phyloP scores from a whole-genome alignment of 164 flowering plant genomes.

The Aristolochia fimbriata region DNA sequence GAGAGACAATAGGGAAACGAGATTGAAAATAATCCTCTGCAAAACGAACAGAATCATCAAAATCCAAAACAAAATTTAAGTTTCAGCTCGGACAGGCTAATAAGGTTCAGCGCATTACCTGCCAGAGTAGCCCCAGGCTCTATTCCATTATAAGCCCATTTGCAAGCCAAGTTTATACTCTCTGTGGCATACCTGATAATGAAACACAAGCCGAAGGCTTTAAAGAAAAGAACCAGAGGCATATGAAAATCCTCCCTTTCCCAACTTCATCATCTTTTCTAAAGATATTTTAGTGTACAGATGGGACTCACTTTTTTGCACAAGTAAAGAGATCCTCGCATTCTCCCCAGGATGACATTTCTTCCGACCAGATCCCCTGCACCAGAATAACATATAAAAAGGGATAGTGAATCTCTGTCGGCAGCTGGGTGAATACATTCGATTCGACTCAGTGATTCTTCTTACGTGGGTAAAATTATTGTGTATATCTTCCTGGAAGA shows the following conservation, averaged over 20 bases:
- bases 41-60: not conserved
- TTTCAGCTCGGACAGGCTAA: not conserved
- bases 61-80: not conserved
- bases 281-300: too few species aligned
- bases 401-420: not conserved
- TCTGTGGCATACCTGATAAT: constrained; percentile 62
- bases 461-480: constrained; percentile 67
- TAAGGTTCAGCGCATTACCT: constrained; percentile 29
- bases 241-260: not conserved
- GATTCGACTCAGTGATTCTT: not conserved
- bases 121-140: constrained; percentile 54
- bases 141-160: constrained; percentile 82
- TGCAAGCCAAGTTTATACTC: constrained; percentile 85
- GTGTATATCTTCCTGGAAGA: constrained; percentile 52
- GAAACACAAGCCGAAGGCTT: not conserved
- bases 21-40: constrained; percentile 81
- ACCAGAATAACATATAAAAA: not conserved
- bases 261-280: too few species aligned
- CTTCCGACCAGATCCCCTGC: constrained; percentile 72
- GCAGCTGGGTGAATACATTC: not conserved
- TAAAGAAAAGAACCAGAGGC: not conserved
- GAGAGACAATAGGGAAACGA: constrained; percentile 68
- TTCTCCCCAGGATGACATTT: constrained; percentile 56
- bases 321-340: constrained; percentile 57
- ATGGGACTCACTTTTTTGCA: constrained; percentile 42